Conservation (phyloP, 2,329 filamentous ascomycete genomes). For the Ophiosphaerella korrae region DNA sequence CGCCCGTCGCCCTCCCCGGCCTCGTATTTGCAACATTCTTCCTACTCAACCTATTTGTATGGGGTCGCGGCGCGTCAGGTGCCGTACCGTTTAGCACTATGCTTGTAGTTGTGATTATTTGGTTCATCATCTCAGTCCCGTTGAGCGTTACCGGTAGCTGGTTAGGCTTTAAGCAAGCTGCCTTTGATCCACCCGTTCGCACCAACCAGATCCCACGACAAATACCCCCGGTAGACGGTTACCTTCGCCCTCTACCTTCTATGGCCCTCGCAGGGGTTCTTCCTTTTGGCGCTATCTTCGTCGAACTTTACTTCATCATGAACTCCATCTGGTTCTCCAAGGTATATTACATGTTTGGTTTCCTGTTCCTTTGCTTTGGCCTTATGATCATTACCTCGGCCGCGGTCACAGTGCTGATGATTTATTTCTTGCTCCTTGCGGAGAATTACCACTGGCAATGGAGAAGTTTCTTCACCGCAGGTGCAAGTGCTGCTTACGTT, state of each 20-base stretch:
- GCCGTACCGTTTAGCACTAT: constrained; percentile 97
- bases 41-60: constrained; percentile 93
- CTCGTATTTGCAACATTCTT: constrained; percentile 90
- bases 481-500: constrained; percentile 88
- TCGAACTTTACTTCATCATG: constrained; percentile 99
- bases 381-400: constrained; percentile 96
- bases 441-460: constrained; percentile 99
- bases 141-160: constrained; percentile 89
- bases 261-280: constrained; percentile 91
- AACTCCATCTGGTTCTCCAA: constrained; percentile 98
- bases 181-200: constrained; percentile 79
- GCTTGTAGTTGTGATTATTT: constrained; percentile 89
- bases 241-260: constrained; percentile 84
- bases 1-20: constrained; percentile 82
- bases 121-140: constrained; percentile 96
- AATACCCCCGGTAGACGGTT: constrained; percentile 82
- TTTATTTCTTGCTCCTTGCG: constrained; percentile 93
- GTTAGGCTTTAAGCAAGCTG: constrained; percentile 78
- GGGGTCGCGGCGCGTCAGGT: constrained; percentile 88
- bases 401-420: constrained; percentile 88
- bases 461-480: constrained; percentile 89
- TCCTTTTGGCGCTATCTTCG: constrained; percentile 95
- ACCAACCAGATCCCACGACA: constrained; percentile 98
- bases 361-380: constrained; percentile 95
- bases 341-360: constrained; percentile 99